phyloP scores from a whole-genome alignment of 2,329 filamentous ascomycete species.

The Cytospora piceicola region DNA sequence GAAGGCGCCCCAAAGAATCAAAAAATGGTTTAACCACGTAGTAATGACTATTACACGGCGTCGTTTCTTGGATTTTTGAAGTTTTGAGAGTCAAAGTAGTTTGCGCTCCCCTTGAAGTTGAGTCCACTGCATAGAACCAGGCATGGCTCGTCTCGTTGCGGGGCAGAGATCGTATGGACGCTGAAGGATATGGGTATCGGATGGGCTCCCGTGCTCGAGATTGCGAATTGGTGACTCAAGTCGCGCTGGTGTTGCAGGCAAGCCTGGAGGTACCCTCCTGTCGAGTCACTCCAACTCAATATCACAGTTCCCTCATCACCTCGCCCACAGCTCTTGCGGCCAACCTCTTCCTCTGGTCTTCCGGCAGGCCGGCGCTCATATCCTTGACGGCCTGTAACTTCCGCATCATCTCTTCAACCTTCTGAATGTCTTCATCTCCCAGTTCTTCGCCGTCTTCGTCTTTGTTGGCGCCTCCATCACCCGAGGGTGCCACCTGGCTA shows the following conservation, averaged over 20 bases:
- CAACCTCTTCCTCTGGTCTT: conserved; percentile 63
- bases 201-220: background rate
- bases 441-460: conserved; percentile 43
- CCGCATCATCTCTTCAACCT: conserved; percentile 66
- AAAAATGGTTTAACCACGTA: no score
- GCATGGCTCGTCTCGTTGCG: background rate
- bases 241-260: background rate
- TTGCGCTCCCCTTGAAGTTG: background rate
- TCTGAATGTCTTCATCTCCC: conserved; percentile 57
- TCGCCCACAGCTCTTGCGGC: conserved; percentile 65
- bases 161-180: background rate
- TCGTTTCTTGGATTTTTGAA: background rate
- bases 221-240: background rate
- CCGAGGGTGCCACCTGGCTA: background rate
- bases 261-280: background rate
- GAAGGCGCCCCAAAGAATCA: background rate
- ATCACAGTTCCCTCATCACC: conserved; percentile 63
- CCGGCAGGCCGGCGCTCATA: conserved; percentile 61
- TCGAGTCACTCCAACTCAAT: background rate
- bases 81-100: background rate
- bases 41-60: background rate
- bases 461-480: conserved; percentile 36
- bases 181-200: background rate
- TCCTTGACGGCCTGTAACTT: conserved; percentile 66
- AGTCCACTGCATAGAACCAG: background rate